Evolutionary conservation across 2,329 filamentous ascomycete species (phyloP), one percentile per base, ranked within the genome.

Genomic region (Alternaria consortialis): DNA sequence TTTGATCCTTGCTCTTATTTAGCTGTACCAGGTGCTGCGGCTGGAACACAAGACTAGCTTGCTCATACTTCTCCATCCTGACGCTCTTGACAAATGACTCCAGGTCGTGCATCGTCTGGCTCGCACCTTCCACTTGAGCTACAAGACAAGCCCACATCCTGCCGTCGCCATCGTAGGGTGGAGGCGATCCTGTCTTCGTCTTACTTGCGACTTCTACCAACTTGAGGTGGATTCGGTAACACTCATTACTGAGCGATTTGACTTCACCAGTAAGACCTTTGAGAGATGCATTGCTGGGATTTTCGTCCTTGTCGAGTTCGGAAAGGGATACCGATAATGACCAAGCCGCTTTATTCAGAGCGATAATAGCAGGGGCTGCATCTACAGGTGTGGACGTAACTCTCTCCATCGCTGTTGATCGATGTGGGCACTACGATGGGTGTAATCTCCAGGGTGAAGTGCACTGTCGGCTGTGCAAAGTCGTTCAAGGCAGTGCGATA

Each of bases 161-260:
- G 9, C 55, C 59, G 50, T 62, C 53, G 36, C 60, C 47, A 34
- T 66, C 55, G 20, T 56, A 56, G n/a, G 48, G 51, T 31, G 50
- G 34, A 43, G 52, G 46, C 25, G 54, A 52, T 5, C 42, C 52
- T 25, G n/a, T 43, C 17, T 54, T 32, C 7, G 27, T 59, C 32
- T 59, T 58, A 34, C 39, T 56, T 13, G 47, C 51, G 37, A 65
- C 32, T 37, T 62, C 59, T 53, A 67, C 59, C 52, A 70, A 47
- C 37, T 64, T 62, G 31, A 61, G 42, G 55, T 70, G 68, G 15
- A 70, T 39, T 15, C 65, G 64, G 40, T 71, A 66, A 60, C 66
- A 69, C 53, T 67, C 69, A 25, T 52, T 62, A n/a, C 64, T 62
- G 29, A 71, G 67, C 20, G 56, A 60, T 32, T 64, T 70, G 43